These are phyloP conservation scores for Xylaria sp. DNA, from an alignment of 2,329 filamentous ascomycete genomes.

Conservation along the genomic window DNA sequence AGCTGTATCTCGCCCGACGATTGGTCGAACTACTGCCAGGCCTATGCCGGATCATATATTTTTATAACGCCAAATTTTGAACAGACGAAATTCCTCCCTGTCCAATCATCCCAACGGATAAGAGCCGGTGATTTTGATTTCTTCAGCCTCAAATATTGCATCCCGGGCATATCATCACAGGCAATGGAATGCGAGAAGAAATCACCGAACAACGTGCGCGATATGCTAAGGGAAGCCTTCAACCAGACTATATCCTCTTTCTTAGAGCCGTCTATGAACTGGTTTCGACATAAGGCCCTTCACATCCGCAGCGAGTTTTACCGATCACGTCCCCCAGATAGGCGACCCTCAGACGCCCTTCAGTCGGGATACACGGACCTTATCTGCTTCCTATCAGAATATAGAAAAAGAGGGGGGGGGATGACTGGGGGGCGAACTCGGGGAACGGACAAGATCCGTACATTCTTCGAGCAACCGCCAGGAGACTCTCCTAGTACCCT, in stretches of 20 bases:
- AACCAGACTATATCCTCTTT: too few relatives aligned
- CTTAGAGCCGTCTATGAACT: too few relatives aligned
- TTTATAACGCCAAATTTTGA: not conserved
- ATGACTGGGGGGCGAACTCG: too few relatives aligned
- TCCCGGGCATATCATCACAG: not conserved
- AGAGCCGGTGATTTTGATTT: not conserved
- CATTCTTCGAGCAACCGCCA: not conserved
- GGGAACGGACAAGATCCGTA: not conserved
- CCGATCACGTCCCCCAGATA: not conserved
- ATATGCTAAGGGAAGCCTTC: too few relatives aligned
- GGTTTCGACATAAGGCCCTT: not conserved
- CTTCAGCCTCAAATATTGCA: not conserved
- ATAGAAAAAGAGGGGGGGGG: too few relatives aligned
- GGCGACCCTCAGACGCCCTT: not conserved
- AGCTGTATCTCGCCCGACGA: not conserved
- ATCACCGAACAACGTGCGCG: too few relatives aligned
- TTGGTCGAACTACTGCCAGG: not conserved
- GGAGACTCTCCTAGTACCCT: not conserved
- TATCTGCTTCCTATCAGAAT: not conserved
- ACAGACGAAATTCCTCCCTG: not conserved
- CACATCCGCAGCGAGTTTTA: too few relatives aligned
- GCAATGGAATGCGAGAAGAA: too few relatives aligned
- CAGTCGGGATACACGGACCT: not conserved
- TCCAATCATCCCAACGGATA: not conserved
- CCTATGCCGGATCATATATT: not conserved